Percentiles rank a stretch among this genome's conserved stretches.
These are phyloP conservation scores for Microcos paniculata DNA, from an alignment of 345 rosid genomes.

Conservation along the genomic window DNA sequence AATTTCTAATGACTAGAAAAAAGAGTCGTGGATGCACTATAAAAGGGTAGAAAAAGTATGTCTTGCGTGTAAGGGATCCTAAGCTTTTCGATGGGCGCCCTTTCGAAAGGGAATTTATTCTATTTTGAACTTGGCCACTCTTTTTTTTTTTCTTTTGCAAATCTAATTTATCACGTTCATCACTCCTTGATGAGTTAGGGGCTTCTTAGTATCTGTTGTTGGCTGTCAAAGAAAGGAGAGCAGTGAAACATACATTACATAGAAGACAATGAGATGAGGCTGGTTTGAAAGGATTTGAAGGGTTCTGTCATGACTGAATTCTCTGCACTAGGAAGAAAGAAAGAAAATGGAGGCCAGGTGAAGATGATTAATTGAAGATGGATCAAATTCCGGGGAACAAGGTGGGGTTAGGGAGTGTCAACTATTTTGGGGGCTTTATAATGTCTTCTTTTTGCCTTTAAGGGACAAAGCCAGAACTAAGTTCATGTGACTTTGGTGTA, in stretches of 20 bases:
- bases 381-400: background rate
- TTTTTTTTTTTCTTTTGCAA: background rate
- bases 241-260: no score
- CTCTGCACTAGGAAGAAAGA: background rate
- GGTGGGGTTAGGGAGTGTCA: slow-evolving; percentile 34
- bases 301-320: slow-evolving; percentile 16
- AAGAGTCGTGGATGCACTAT: slow-evolving; percentile 12
- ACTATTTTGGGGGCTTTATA: slow-evolving; percentile 33
- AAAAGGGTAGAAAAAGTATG: slow-evolving; percentile 18
- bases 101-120: slow-evolving; percentile 30
- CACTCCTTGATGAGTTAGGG: background rate
- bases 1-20: slow-evolving; percentile 8
- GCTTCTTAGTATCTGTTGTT: no score
- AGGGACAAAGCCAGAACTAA: slow-evolving; percentile 18
- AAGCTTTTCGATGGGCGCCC: slow-evolving; percentile 28
- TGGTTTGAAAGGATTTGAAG: background rate
- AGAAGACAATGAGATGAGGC: no score
- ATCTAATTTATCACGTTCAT: background rate
- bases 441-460: slow-evolving; percentile 22
- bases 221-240: no score
- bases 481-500: slow-evolving; percentile 23
- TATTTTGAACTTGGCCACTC: background rate
- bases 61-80: slow-evolving; percentile 38
- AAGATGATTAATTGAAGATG: background rate
- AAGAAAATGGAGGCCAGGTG: background rate